Percentiles rank a stretch among this genome's conserved stretches.
Evolutionary conservation across 192 early-diverging fungal genomes (phyloP).

Genomic region (Linderina pennispora): DNA sequence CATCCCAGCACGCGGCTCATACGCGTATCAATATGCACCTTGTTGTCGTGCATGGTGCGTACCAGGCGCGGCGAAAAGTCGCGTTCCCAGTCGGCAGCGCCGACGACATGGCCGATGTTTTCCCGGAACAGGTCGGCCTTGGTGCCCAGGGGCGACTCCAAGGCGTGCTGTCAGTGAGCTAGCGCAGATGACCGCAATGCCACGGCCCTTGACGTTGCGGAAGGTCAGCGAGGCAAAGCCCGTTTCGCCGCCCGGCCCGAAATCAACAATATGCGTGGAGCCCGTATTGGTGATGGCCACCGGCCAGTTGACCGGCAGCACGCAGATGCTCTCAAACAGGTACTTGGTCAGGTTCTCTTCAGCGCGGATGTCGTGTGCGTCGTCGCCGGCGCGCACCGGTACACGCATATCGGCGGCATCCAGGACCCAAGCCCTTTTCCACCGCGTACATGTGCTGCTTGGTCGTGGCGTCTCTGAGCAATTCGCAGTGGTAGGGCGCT

Average conservation of each 20-base stretch:
- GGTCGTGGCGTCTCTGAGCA: not conserved
- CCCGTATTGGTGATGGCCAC: slow-evolving; percentile 37
- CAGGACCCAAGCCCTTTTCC: not conserved
- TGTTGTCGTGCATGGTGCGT: too few relatives aligned
- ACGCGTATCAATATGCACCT: too few relatives aligned
- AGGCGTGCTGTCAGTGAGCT: not conserved
- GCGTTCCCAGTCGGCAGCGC: too few relatives aligned
- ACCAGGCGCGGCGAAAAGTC: too few relatives aligned
- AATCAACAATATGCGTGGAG: slow-evolving; percentile 79
- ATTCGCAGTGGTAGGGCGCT: not conserved
- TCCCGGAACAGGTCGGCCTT: too few relatives aligned
- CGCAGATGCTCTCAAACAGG: not conserved
- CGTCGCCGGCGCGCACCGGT: not conserved
- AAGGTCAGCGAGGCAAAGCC: slow-evolving; percentile 76
- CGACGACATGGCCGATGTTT: too few relatives aligned
- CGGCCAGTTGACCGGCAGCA: not conserved
- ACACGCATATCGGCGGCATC: not conserved
- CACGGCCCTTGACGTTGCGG: slow-evolving; percentile 81
- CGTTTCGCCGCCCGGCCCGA: slow-evolving; percentile 74
- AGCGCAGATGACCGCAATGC: slow-evolving; percentile 43
- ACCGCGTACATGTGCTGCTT: not conserved
- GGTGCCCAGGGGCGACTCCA: too few relatives aligned
- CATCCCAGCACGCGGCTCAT: too few relatives aligned
- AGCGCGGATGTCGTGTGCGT: not conserved
- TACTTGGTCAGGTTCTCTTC: not conserved